Evolutionary conservation across 768 basidiomycete species (phyloP).

Genomic region (Leccinum fibrillosum): DNA sequence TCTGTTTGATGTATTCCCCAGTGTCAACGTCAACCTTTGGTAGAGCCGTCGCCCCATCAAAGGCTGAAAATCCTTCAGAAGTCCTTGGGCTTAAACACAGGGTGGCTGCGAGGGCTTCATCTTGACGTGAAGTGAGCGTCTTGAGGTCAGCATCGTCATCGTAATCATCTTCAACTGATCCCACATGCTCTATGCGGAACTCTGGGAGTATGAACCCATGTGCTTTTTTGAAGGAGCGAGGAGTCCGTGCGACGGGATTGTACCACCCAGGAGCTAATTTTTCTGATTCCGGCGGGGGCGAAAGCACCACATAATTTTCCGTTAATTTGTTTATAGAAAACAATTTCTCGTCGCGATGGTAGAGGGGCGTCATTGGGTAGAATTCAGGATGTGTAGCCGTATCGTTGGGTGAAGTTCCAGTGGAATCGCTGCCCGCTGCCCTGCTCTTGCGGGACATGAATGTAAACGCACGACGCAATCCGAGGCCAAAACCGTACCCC

Average conservation of each 20-base stretch:
- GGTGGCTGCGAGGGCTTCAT: slow-evolving; percentile 39
- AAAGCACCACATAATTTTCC: slow-evolving; percentile 15
- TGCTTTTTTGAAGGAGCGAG: slow-evolving; percentile 14
- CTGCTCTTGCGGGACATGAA: slow-evolving; percentile 26
- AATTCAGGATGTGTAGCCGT: slow-evolving; percentile 11
- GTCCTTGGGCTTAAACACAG: slow-evolving; percentile 46
- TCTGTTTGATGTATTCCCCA: slow-evolving; percentile 4
- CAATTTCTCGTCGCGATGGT: slow-evolving; percentile 28
- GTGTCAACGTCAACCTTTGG: slow-evolving; percentile 5
- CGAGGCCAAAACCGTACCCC: slow-evolving; percentile 34
- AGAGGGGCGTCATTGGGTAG: slow-evolving; percentile 21
- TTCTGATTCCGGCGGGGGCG: slow-evolving; percentile 27
- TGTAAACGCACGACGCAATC: slow-evolving; percentile 25
- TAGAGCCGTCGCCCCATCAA: not conserved
- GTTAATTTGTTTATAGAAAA: slow-evolving; percentile 24
- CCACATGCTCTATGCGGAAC: slow-evolving; percentile 11
- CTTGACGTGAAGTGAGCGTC: slow-evolving; percentile 30
- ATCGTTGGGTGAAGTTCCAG: slow-evolving; percentile 13
- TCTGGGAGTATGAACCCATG: slow-evolving; percentile 22
- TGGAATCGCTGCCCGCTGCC: slow-evolving; percentile 14
- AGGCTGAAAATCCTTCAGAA: slow-evolving; percentile 25
- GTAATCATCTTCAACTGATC: slow-evolving; percentile 15
- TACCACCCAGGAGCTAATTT: slow-evolving; percentile 33
- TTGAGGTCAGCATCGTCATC: slow-evolving; percentile 30
- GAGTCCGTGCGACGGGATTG: slow-evolving; percentile 20